A percentile compares a stretch with the other conserved stretches of the same genome.
These are phyloP conservation scores for Excoecaria agallocha DNA, from an alignment of 345 rosid genomes.

Conservation along the genomic window DNA sequence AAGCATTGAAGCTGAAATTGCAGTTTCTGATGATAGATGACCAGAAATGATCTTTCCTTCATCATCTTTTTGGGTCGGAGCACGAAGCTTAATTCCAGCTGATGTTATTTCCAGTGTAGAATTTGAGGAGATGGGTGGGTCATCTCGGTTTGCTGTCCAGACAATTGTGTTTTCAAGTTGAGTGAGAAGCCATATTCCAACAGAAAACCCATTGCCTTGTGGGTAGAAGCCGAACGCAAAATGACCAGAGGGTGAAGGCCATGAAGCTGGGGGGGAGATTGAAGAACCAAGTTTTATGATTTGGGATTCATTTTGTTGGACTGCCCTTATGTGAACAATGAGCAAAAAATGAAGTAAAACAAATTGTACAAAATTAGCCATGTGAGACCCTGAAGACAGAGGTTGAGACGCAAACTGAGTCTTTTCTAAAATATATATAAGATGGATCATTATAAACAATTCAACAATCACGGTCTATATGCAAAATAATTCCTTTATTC, in stretches of 20 bases:
- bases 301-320: not conserved
- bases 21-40: not conserved
- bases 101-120: conserved; percentile 12
- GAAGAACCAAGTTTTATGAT: not conserved
- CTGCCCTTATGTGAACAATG: not conserved
- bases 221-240: conserved; percentile 34
- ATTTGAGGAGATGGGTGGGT: conserved; percentile 19
- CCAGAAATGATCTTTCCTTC: not conserved
- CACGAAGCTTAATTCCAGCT: conserved; percentile 18
- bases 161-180: conserved; percentile 5
- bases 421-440: too few species aligned
- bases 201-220: conserved; percentile 20
- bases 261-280: conserved; percentile 13
- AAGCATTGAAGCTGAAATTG: conserved; percentile 27
- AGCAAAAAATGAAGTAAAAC: not conserved
- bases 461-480: too few species aligned
- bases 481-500: too few species aligned
- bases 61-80: conserved; percentile 11
- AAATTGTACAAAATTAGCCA: not conserved
- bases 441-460: too few species aligned
- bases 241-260: conserved; percentile 28
- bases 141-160: conserved; percentile 35
- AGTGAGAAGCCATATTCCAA: conserved; percentile 19
- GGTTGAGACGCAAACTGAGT: too few species aligned
- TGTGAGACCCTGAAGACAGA: not conserved